phyloP scores from a whole-genome alignment of 2,329 filamentous ascomycete species.

The Aspergillus sclerotialis region DNA sequence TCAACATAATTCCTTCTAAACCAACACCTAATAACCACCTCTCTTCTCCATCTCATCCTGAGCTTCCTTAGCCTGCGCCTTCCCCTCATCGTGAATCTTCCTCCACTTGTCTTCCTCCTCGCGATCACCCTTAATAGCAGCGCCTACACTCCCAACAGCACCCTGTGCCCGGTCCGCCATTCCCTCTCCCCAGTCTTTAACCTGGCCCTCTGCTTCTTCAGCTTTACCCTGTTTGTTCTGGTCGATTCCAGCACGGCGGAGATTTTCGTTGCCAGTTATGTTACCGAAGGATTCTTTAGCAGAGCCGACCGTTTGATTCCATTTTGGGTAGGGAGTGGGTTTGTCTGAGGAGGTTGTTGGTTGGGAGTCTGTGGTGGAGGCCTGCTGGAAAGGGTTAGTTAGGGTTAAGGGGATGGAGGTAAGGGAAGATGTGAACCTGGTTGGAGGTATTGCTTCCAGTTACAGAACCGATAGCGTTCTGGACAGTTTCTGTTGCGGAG shows the following conservation, averaged over 20 bases:
- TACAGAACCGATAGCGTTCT: constrained; percentile 63
- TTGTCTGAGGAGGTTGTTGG: constrained; percentile 53
- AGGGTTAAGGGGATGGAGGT: no score
- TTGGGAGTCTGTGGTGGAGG: constrained; percentile 1
- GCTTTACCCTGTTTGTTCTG: constrained; percentile 76
- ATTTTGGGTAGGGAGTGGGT: constrained; percentile 63
- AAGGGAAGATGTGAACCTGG: constrained; percentile 40
- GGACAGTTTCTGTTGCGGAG: constrained; percentile 63
- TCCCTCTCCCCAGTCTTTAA: constrained; percentile 66
- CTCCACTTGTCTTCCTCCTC: constrained; percentile 59
- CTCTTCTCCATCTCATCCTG: constrained; percentile 72
- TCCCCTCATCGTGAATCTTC: constrained; percentile 69
- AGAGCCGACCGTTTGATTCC: constrained; percentile 84
- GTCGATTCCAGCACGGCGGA: constrained; percentile 66
- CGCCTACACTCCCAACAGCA: constrained; percentile 61
- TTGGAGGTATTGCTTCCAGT: constrained; percentile 67
- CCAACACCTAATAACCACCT: constrained; percentile 11
- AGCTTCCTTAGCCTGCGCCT: constrained; percentile 74
- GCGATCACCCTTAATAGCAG: constrained; percentile 66
- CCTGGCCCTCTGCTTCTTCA: constrained; percentile 75
- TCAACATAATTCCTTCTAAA: no score
- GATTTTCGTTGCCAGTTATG: constrained; percentile 63
- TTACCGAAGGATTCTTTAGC: constrained; percentile 77
- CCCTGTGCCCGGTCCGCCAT: constrained; percentile 62
- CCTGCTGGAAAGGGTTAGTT: neutral